Evolutionary conservation across 331 rosid species (phyloP), one percentile per base, ranked within the genome.

Genomic region (Erythrophleum ivorense): DNA sequence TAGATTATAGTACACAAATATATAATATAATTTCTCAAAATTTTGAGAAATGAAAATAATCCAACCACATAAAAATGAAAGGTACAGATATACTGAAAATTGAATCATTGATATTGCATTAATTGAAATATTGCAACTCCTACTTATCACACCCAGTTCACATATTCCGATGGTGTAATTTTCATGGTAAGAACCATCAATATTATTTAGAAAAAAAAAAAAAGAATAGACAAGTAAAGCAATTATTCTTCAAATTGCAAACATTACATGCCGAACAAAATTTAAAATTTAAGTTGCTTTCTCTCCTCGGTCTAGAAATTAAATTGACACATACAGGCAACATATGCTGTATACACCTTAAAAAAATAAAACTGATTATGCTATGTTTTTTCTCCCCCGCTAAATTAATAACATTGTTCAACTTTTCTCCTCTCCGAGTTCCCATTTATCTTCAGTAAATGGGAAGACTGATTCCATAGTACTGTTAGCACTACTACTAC

Each of bases 401-500:
- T 21, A 53, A 52, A 63, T 52, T 6, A 31, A 43, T 71, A 45
- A 38, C 2, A 57, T 55, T 36, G 9, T 48, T 80, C 82, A 84
- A 45, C 54, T 76, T 73, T 88, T 88, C 72, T 88, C 87, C 80
- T 83, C 89, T 12, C 67, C 85, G 16, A 62, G 65, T n/a, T 86
- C 84, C 82, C 87, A 75, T 81, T 82, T 88, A 36, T 84, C 87
- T 19, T 82, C 89, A 0, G 43, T 8, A 9, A 78, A 7, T n/a
- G 70, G 59, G 86, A 94, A 92, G 19, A 92, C 82, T 46, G 84
- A 86, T 24, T 94, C 94, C 87, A 92, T 90, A 7, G 34, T 9
- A 33, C 88, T 88, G 52, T 86, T 86, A 38, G 84, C 81, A 53
- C 91, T 87, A 29, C 91, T 75, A 36, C 84, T 84, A 31, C 92